These are phyloP conservation scores for Diaporthe sp. DNA, from an alignment of 2,329 filamentous ascomycete species.

Conservation along the genomic window DNA sequence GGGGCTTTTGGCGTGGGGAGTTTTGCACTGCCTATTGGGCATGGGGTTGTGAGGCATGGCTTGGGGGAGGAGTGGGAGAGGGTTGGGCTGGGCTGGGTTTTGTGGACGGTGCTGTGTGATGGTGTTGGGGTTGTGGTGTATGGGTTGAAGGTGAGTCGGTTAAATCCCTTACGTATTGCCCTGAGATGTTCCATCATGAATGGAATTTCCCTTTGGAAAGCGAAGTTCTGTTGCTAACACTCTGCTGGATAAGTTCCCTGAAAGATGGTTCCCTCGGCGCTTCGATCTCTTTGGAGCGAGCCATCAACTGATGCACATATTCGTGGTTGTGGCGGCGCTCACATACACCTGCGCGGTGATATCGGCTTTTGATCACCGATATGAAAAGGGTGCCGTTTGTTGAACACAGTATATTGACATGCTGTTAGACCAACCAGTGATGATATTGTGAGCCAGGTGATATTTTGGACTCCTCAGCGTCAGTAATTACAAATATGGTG, in stretches of 20 bases:
- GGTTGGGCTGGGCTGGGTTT: conserved; percentile 53
- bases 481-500: not conserved
- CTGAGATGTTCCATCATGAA: too few species aligned
- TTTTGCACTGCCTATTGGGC: conserved; percentile 51
- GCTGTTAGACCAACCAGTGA: not conserved
- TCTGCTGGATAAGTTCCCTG: conserved; percentile 49
- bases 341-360: conserved; percentile 49
- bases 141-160: conserved; percentile 42
- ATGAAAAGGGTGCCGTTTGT: conserved; percentile 33
- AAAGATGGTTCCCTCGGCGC: conserved; percentile 51
- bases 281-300: conserved; percentile 60
- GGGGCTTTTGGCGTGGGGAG: conserved; percentile 51
- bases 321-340: conserved; percentile 54
- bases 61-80: conserved; percentile 46
- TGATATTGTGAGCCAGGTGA: not conserved
- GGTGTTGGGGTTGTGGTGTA: conserved; percentile 51
- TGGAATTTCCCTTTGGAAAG: not conserved
- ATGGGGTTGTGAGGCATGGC: conserved; percentile 48
- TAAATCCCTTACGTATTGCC: not conserved
- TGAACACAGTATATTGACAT: not conserved
- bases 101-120: conserved; percentile 50
- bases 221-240: not conserved
- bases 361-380: conserved; percentile 48
- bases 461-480: not conserved
- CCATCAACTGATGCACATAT: conserved; percentile 60